phyloP scores from a whole-genome alignment of 805 yeast species.

The Wickerhamiella vanderwaltii region DNA sequence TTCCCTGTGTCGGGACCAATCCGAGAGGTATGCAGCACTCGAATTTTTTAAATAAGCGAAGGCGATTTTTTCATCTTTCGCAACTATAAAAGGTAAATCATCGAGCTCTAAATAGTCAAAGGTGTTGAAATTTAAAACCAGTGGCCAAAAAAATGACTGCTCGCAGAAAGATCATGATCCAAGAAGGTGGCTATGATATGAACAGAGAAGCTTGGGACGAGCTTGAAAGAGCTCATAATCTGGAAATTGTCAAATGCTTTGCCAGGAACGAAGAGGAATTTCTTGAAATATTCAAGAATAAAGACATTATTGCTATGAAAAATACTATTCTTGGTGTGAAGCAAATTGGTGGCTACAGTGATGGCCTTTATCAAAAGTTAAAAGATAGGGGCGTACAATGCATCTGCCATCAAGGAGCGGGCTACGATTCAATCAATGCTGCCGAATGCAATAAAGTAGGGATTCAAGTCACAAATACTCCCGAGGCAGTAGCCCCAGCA shows the following conservation, averaged over 20 bases:
- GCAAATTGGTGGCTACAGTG: constrained; percentile 35
- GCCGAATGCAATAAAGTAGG: constrained; percentile 33
- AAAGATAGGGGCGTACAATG: constrained; percentile 30
- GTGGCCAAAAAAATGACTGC: no score
- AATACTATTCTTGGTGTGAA: constrained; percentile 33
- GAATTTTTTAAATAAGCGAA: neutral
- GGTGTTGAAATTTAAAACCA: no score
- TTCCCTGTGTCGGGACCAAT: no score
- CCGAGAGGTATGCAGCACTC: neutral
- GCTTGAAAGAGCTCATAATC: constrained; percentile 21
- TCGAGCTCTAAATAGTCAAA: no score
- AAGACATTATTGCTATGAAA: constrained; percentile 32
- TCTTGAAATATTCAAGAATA: constrained; percentile 28
- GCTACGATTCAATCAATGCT: constrained; percentile 43
- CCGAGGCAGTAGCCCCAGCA: constrained; percentile 39
- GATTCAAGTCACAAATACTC: constrained; percentile 43
- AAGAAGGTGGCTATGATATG: constrained; percentile 1
- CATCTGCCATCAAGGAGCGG: constrained; percentile 43
- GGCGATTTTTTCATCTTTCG: neutral
- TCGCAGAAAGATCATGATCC: neutral
- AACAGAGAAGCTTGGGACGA: constrained; percentile 1
- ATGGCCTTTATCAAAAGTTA: constrained; percentile 31
- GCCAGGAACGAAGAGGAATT: constrained; percentile 33
- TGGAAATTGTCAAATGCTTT: constrained; percentile 35
- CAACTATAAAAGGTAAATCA: neutral